Conservation (phyloP, 192 early-diverging fungal genomes). For the Thoreauomyces humboldtii region DNA sequence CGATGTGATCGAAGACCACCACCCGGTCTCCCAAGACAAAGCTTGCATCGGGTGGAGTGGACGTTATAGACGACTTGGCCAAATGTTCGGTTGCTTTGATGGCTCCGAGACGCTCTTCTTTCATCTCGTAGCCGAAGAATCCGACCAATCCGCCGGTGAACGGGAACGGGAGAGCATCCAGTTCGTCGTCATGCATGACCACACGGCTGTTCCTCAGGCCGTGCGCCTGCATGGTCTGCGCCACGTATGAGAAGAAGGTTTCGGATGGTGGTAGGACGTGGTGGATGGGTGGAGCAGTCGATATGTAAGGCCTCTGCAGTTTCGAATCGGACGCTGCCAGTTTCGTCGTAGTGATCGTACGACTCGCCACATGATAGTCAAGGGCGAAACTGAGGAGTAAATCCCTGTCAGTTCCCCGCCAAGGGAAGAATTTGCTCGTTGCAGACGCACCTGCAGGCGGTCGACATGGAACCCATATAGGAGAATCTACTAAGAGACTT, state of each 20-base stretch:
- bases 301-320: too few relatives aligned
- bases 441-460: neutral
- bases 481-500: slow-evolving; percentile 54
- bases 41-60: slow-evolving; percentile 62
- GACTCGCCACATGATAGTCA: too few relatives aligned
- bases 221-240: neutral
- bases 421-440: neutral
- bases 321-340: too few relatives aligned
- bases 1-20: slow-evolving; percentile 68
- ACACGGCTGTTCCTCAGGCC: slow-evolving; percentile 10
- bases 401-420: too few relatives aligned
- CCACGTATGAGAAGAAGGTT: slow-evolving; percentile 37
- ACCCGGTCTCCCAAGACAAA: slow-evolving; percentile 76
- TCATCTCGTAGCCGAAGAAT: slow-evolving; percentile 94
- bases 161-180: slow-evolving; percentile 33
- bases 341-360: too few relatives aligned
- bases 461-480: slow-evolving; percentile 54
- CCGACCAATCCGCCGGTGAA: slow-evolving; percentile 88
- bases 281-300: neutral
- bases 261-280: slow-evolving; percentile 3
- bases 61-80: neutral
- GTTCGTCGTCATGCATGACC: neutral
- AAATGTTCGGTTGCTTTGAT: neutral
- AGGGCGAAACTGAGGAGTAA: too few relatives aligned
- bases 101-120: slow-evolving; percentile 63